These are phyloP conservation scores for Epicoccum nigrum DNA, from an alignment of 2,329 filamentous ascomycete genomes.

Conservation along the genomic window DNA sequence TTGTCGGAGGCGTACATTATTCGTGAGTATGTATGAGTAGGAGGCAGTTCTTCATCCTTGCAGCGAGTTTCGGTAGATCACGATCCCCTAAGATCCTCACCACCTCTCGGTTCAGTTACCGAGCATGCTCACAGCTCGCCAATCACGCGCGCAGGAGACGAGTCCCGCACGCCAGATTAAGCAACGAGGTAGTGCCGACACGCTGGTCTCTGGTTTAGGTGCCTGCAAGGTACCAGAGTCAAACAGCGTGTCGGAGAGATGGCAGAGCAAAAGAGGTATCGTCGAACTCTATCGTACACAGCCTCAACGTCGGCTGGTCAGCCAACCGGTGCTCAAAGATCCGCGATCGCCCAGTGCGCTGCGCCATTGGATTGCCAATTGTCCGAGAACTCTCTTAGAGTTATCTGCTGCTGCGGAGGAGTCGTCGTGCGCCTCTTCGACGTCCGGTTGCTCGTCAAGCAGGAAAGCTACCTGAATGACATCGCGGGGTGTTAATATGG, in stretches of 20 bases:
- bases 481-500: constrained; percentile 65
- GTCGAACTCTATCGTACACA: constrained; percentile 9
- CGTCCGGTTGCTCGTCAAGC: constrained; percentile 60
- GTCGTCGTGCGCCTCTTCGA: constrained; percentile 53
- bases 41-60: neutral
- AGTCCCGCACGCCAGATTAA: neutral
- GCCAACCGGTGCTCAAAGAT: constrained; percentile 83
- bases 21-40: constrained; percentile 3
- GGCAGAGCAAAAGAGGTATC: neutral
- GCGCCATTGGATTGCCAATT: constrained; percentile 86
- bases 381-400: constrained; percentile 71
- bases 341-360: constrained; percentile 89
- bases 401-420: constrained; percentile 30
- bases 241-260: constrained; percentile 9
- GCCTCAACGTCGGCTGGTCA: constrained; percentile 53
- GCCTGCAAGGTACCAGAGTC: constrained; percentile 8
- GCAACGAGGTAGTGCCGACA: constrained; percentile 6
- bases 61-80: constrained; percentile 1
- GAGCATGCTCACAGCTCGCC: constrained; percentile 1
- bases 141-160: constrained; percentile 5
- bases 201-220: constrained; percentile 1
- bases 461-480: constrained; percentile 70
- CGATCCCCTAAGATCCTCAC: neutral
- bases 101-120: constrained; percentile 10
- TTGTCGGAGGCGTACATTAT: neutral